A percentile compares a stretch with the other conserved stretches of the same genome.
Evolutionary conservation across 106 monocot genomes (phyloP).

Genomic region (Dioscorea zingiberensis): DNA sequence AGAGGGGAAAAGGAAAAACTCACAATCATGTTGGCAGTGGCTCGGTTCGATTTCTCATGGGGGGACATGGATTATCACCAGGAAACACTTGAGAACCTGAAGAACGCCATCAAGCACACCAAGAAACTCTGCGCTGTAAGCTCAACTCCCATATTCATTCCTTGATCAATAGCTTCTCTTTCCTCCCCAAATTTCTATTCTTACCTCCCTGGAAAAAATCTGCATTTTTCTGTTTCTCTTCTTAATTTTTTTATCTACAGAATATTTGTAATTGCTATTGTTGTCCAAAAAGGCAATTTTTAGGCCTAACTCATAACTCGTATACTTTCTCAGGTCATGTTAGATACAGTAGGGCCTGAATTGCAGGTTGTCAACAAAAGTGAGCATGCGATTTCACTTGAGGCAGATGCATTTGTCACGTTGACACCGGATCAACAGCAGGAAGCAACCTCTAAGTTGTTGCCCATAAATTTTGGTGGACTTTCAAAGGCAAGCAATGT

Average conservation of each 20-base stretch:
- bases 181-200: no score
- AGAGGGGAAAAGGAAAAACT: no score
- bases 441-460: constrained; percentile 46
- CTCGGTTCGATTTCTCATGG: constrained; percentile 97
- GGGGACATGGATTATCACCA: constrained; percentile 87
- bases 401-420: constrained; percentile 60
- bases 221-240: no score
- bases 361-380: constrained; percentile 77
- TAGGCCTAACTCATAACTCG: no score
- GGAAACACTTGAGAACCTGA: constrained; percentile 89
- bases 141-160: not conserved
- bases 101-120: constrained; percentile 80
- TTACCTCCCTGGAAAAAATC: no score
- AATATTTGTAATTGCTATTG: no score
- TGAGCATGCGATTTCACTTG: constrained; percentile 56
- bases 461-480: constrained; percentile 74
- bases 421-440: constrained; percentile 62
- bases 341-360: constrained; percentile 89
- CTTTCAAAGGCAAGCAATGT: constrained; percentile 50
- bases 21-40: constrained; percentile 32
- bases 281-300: no score
- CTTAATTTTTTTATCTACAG: no score
- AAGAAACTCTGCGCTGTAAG: constrained; percentile 95
- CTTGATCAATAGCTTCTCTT: no score
- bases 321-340: constrained; percentile 66